Evolutionary conservation across 2,329 filamentous ascomycete species (phyloP).

Genomic region (Aureobasidium sp.): DNA sequence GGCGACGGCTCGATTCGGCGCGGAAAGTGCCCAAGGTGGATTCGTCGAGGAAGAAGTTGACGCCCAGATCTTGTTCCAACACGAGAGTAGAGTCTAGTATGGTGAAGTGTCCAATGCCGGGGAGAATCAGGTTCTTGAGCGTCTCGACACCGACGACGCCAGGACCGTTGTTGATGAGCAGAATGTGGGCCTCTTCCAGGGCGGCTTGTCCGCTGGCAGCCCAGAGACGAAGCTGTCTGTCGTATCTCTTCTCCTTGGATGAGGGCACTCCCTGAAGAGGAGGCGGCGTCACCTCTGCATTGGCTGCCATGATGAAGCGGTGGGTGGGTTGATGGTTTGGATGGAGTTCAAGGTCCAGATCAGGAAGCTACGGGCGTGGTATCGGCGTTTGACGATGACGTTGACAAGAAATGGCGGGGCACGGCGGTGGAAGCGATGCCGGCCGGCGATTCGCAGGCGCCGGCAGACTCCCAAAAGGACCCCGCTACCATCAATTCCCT

Average conservation of each 20-base stretch:
- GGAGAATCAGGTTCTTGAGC: slow-evolving; percentile 93
- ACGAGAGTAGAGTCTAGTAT: slow-evolving; percentile 78
- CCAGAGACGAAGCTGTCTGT: slow-evolving; percentile 92
- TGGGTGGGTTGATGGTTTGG: background rate
- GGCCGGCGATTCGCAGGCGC: background rate
- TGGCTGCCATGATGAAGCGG: slow-evolving; percentile 19
- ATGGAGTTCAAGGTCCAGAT: background rate
- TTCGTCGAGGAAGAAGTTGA: slow-evolving; percentile 95
- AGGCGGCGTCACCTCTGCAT: slow-evolving; percentile 32
- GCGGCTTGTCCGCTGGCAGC: slow-evolving; percentile 86
- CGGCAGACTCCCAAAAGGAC: background rate
- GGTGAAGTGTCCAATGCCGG: slow-evolving; percentile 84
- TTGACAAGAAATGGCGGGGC: background rate
- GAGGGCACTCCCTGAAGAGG: slow-evolving; percentile 45
- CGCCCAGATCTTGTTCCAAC: slow-evolving; percentile 74
- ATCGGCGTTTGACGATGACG: background rate
- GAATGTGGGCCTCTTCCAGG: slow-evolving; percentile 83
- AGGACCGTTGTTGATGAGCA: slow-evolving; percentile 80
- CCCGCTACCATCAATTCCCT: background rate
- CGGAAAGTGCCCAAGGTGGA: slow-evolving; percentile 67
- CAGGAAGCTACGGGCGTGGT: background rate
- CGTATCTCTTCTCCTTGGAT: slow-evolving; percentile 69
- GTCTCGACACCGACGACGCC: slow-evolving; percentile 85
- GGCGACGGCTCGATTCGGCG: slow-evolving; percentile 67
- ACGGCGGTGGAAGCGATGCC: background rate